These are phyloP conservation scores for Eustoma russellianum DNA, from an alignment of 257 asterid genomes.

Conservation along the genomic window DNA sequence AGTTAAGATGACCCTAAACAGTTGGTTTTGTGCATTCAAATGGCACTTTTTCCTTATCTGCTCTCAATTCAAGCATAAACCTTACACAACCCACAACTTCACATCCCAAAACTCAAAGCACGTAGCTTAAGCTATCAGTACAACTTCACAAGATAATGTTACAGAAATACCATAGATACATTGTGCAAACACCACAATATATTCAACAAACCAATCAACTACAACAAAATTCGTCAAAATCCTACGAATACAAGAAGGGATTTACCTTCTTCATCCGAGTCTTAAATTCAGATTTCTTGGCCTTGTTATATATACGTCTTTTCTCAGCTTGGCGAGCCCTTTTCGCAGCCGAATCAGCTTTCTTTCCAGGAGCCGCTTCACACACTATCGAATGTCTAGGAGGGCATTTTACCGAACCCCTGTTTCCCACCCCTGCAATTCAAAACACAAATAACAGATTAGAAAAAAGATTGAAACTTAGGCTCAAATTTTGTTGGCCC, in stretches of 20 bases:
- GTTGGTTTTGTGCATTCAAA: too few relatives aligned
- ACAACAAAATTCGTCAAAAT: background rate
- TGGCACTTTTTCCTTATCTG: too few relatives aligned
- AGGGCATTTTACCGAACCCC: slow-evolving; percentile 35
- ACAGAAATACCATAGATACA: too few relatives aligned
- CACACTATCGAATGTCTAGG: slow-evolving; percentile 54
- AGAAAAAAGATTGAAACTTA: background rate
- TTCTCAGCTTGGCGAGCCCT: slow-evolving; percentile 97
- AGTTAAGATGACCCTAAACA: too few relatives aligned
- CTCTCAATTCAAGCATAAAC: too few relatives aligned
- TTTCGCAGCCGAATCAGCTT: slow-evolving; percentile 92
- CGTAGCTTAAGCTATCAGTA: too few relatives aligned
- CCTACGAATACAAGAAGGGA: too few relatives aligned
- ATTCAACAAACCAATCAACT: background rate
- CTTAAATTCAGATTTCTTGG: slow-evolving; percentile 63
- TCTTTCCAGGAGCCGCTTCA: slow-evolving; percentile 54
- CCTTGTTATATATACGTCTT: slow-evolving; percentile 66
- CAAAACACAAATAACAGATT: background rate
- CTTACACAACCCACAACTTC: too few relatives aligned
- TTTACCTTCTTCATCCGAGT: slow-evolving; percentile 91
- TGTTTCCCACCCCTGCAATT: slow-evolving; percentile 32
- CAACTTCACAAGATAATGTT: too few relatives aligned
- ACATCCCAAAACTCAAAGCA: too few relatives aligned
- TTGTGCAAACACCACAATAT: background rate
- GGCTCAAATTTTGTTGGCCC: background rate